phyloP scores from a whole-genome alignment of 83 land plant species.

The Diphasiastrum complanatum region DNA sequence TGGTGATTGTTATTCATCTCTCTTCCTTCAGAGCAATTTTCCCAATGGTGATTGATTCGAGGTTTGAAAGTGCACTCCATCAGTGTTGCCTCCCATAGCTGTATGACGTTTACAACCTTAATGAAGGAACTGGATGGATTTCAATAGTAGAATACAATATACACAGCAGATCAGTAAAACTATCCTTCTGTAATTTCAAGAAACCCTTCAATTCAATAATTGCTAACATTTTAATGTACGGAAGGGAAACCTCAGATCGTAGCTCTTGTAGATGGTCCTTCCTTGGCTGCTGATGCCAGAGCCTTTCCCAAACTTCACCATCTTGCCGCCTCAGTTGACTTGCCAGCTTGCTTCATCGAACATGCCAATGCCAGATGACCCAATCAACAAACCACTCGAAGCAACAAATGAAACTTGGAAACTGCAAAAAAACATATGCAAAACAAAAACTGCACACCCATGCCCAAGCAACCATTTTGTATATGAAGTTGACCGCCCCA shows the following conservation, averaged over 20 bases:
- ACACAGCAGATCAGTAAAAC: no score
- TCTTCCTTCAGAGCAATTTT: not conserved
- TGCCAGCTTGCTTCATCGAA: slow-evolving; percentile 31
- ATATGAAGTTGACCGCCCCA: not conserved
- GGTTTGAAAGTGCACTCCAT: slow-evolving; percentile 42
- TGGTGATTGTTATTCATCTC: slow-evolving; percentile 1
- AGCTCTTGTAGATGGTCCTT: slow-evolving; percentile 36
- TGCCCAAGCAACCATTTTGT: not conserved
- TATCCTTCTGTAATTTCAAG: no score
- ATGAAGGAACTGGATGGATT: not conserved
- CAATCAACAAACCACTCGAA: no score
- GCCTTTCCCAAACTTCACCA: slow-evolving; percentile 35
- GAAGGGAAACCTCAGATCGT: slow-evolving; percentile 33
- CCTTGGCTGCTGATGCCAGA: slow-evolving; percentile 26
- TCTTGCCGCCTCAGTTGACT: slow-evolving; percentile 22
- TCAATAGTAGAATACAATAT: no score
- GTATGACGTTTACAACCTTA: not conserved
- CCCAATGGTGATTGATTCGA: slow-evolving; percentile 22
- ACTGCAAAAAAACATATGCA: no score
- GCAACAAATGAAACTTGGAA: no score
- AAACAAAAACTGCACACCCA: not conserved
- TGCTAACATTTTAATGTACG: not conserved
- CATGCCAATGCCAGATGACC: no score
- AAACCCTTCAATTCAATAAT: not conserved
- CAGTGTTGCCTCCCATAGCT: slow-evolving; percentile 37